phyloP scores from a whole-genome alignment of 331 rosid genomes.

The Prunus yedoensis region DNA sequence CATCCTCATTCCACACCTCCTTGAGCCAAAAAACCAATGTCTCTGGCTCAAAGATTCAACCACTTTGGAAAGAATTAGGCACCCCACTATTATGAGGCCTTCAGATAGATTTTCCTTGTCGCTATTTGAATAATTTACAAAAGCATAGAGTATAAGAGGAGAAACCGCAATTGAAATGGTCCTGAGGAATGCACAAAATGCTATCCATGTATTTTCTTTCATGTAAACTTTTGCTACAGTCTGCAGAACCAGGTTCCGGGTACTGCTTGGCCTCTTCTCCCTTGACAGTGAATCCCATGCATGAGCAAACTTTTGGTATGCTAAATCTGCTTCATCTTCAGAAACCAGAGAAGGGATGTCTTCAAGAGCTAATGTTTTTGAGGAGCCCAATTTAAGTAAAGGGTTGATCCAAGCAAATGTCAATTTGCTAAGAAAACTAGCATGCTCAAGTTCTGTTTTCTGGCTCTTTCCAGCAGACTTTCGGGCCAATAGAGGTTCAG shows the following conservation, averaged over 20 bases:
- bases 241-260: slow-evolving; percentile 49
- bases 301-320: slow-evolving; percentile 48
- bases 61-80: slow-evolving; percentile 43
- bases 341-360: slow-evolving; percentile 64
- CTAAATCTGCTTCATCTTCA: slow-evolving; percentile 59
- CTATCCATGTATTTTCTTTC: slow-evolving; percentile 57
- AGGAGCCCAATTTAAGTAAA: slow-evolving; percentile 58
- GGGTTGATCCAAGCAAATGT: slow-evolving; percentile 71
- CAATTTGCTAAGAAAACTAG: slow-evolving; percentile 47
- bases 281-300: slow-evolving; percentile 47
- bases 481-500: slow-evolving; percentile 50
- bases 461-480: slow-evolving; percentile 20
- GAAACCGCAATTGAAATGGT: slow-evolving; percentile 49
- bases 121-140: slow-evolving; percentile 55
- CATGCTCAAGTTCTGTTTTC: slow-evolving; percentile 25
- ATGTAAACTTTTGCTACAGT: slow-evolving; percentile 42
- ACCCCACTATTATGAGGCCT: slow-evolving; percentile 59
- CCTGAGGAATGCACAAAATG: slow-evolving; percentile 50
- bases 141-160: slow-evolving; percentile 65
- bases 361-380: slow-evolving; percentile 52
- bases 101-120: slow-evolving; percentile 24
- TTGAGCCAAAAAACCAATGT: slow-evolving; percentile 58
- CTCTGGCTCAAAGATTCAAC: slow-evolving; percentile 58
- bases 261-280: slow-evolving; percentile 32
- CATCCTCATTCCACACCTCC: slow-evolving; percentile 69